Conservation (phyloP, 495 filamentous ascomycete genomes). For the Peziza echinospora region DNA sequence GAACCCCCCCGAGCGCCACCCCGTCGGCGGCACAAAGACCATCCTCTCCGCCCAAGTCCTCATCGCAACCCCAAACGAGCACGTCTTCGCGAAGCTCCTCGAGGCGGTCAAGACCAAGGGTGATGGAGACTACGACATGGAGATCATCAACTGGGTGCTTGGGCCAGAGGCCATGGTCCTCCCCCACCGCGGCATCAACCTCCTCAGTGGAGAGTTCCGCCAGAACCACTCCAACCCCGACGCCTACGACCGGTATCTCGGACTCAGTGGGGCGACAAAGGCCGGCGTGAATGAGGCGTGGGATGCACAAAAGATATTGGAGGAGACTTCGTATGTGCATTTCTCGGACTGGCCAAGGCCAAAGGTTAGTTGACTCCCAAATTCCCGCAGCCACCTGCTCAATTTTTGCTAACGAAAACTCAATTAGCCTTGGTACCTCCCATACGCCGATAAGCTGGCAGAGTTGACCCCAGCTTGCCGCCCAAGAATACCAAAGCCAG, state of each 20-base stretch:
- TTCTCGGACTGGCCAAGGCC: slow-evolving; percentile 66
- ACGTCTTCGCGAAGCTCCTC: slow-evolving; percentile 32
- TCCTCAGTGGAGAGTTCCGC: slow-evolving; percentile 53
- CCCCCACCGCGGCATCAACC: slow-evolving; percentile 50
- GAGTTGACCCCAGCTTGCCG: neutral
- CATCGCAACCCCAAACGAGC: slow-evolving; percentile 38
- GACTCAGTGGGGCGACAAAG: too few relatives aligned
- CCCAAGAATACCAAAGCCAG: neutral
- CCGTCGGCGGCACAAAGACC: too few relatives aligned
- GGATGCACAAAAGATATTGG: slow-evolving; percentile 40
- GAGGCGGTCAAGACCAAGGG: slow-evolving; percentile 24
- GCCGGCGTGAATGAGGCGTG: slow-evolving; percentile 36
- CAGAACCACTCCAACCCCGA: slow-evolving; percentile 8
- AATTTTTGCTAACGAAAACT: slow-evolving; percentile 39
- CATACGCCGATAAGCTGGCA: slow-evolving; percentile 23
- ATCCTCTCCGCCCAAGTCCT: slow-evolving; percentile 40
- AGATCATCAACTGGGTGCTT: slow-evolving; percentile 52
- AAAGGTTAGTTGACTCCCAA: slow-evolving; percentile 24
- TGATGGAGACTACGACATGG: slow-evolving; percentile 43
- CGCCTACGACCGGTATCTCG: slow-evolving; percentile 40
- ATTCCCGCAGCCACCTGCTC: slow-evolving; percentile 24
- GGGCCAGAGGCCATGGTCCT: slow-evolving; percentile 43
- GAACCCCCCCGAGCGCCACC: slow-evolving; percentile 28
- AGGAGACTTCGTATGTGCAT: slow-evolving; percentile 55
- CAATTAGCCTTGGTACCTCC: slow-evolving; percentile 36